Conservation (phyloP, 495 filamentous ascomycete genomes). For the Apodospora peruviana region DNA sequence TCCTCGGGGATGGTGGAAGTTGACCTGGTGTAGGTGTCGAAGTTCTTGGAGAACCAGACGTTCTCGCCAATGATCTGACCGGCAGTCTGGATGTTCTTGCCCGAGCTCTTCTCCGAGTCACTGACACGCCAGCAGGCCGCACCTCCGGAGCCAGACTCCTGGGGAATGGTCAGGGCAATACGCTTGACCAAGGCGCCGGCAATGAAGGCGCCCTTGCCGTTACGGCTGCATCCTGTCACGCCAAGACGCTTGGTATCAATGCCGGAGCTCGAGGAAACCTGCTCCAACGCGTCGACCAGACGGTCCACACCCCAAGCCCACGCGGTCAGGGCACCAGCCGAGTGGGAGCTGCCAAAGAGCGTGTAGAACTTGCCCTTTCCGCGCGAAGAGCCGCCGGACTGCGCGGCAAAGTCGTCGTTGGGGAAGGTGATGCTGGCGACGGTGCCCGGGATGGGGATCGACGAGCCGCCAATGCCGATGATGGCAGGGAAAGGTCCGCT, state of each 20-base stretch:
- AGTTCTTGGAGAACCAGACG: conserved; percentile 44
- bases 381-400: conserved; percentile 29
- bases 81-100: conserved; percentile 52
- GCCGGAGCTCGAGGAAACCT: conserved; percentile 33
- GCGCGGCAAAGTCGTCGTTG: conserved; percentile 45
- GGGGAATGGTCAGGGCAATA: conserved; percentile 49
- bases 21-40: conserved; percentile 32
- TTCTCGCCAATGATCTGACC: conserved; percentile 47
- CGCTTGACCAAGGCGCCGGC: conserved; percentile 45
- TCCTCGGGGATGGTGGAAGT: conserved; percentile 40
- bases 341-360: conserved; percentile 44
- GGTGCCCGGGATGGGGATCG: conserved; percentile 40
- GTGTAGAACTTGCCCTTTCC: conserved; percentile 47
- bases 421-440: conserved; percentile 45
- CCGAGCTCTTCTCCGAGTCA: conserved; percentile 36
- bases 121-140: conserved; percentile 51
- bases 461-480: conserved; percentile 43
- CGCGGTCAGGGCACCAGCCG: conserved; percentile 45
- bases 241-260: conserved; percentile 46
- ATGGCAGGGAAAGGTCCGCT: conserved; percentile 43
- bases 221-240: conserved; percentile 50
- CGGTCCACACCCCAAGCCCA: conserved; percentile 53
- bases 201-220: conserved; percentile 51
- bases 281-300: conserved; percentile 48
- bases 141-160: conserved; percentile 49